Percentiles rank a stretch among this genome's conserved stretches.
Evolutionary conservation across 2,329 filamentous ascomycete species (phyloP).

Genomic region (Tetracladium maxilliforme): DNA sequence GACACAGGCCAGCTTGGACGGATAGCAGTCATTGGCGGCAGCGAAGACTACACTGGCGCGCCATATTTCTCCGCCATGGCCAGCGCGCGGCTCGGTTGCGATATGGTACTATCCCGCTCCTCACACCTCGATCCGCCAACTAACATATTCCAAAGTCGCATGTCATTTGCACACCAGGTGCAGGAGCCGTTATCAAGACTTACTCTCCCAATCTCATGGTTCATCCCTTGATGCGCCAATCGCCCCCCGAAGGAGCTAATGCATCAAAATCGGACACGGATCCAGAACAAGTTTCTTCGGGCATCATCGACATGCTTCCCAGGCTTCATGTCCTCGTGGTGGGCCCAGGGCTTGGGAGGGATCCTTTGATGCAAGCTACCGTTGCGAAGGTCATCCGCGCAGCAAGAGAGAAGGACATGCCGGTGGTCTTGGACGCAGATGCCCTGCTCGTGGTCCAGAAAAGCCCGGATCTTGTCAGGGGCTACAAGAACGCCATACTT

Average conservation of each 20-base stretch:
- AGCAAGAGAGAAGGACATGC: conserved; percentile 56
- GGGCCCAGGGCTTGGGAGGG: conserved; percentile 81
- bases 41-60: conserved; percentile 90
- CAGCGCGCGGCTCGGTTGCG: conserved; percentile 75
- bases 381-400: conserved; percentile 66
- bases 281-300: conserved; percentile 35
- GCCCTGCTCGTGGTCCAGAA: conserved; percentile 67
- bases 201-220: conserved; percentile 99
- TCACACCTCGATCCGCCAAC: conserved; percentile 1
- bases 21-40: conserved; percentile 87
- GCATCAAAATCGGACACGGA: conserved; percentile 36
- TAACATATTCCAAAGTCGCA: conserved; percentile 45
- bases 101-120: conserved; percentile 49
- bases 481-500: conserved; percentile 72
- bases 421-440: conserved; percentile 86
- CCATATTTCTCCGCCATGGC: conserved; percentile 98
- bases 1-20: conserved; percentile 74
- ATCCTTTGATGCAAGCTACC: conserved; percentile 79
- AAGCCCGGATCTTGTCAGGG: conserved; percentile 60
- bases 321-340: conserved; percentile 87
- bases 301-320: conserved; percentile 66
- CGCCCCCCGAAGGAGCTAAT: no score
- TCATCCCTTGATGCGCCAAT: conserved; percentile 84
- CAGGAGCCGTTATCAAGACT: conserved; percentile 82
- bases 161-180: conserved; percentile 86